Evolutionary conservation across 2,329 filamentous ascomycete species (phyloP), one percentile per base, ranked within the genome.

Genomic region (Arthrobotrys sphaeroides): DNA sequence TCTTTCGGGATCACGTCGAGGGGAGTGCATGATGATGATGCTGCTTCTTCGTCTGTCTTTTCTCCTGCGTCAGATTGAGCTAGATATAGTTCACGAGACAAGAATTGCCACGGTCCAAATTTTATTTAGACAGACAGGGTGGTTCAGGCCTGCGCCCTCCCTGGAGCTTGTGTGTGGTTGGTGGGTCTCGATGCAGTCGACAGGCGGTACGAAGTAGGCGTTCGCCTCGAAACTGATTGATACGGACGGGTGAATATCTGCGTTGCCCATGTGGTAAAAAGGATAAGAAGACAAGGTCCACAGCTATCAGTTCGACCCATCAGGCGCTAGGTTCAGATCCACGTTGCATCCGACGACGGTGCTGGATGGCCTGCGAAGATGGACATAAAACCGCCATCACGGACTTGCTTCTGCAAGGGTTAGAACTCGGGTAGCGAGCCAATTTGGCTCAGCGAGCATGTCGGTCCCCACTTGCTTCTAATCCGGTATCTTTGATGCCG

Each of bases 211-310:
- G 20, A 28, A 61, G 53, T 51, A 9, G 55, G 55, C 66, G 66
- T 70, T 70, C 66, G 66, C 66, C 66, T 70, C 62, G 66, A 45
- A 70, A 70, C 36, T 61, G 53, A 26, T 40, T 2, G 53, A 55
- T 62, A 70, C 55, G 66, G 60, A 60, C 49, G 40, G 42, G 53
- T 45, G 45, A 55, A 60, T 57, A 26, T 61, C 22, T 73, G 69
- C 45, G 69, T 73, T 73, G 69, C 31, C 33, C 42, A 61, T 67
- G 69, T 73, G 61, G 69, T 67, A 73, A 38, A 61, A 67, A 64
- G 43, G 24, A 53, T 47, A 55, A 65, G 38, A 36, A 57, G 22
- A 20, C 53, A 61, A 70, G 66, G 57, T 47, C 43, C 51, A 38
- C 42, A 47, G 28, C 20, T 28, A 49, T 55, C 16, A 3, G 22